These are phyloP conservation scores for Zygosaccharomyces pseudobailii DNA, from an alignment of 1,139 yeast species.

Conservation along the genomic window DNA sequence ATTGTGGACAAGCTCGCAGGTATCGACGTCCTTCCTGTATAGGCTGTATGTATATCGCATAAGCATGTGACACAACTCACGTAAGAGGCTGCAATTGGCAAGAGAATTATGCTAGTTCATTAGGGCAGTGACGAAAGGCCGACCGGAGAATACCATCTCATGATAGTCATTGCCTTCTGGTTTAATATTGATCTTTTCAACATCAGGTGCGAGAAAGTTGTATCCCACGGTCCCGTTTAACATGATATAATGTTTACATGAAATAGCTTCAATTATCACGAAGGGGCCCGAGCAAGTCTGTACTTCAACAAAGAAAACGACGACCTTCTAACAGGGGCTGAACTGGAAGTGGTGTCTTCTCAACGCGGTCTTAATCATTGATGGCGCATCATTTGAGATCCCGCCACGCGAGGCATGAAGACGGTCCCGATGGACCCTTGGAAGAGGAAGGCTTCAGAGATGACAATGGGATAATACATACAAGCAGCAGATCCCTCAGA, in stretches of 20 bases:
- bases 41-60: constrained; percentile 5
- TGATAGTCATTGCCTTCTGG: background rate
- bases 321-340: background rate
- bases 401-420: constrained; percentile 6
- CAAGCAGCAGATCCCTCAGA: constrained; percentile 29
- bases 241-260: background rate
- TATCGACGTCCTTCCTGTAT: constrained; percentile 60
- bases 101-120: background rate
- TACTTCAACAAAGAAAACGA: background rate
- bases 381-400: constrained; percentile 29
- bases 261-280: background rate
- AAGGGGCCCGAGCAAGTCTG: background rate
- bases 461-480: constrained; percentile 30
- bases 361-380: background rate
- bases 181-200: too few relatives aligned
- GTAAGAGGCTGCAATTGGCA: background rate
- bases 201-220: background rate
- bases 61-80: background rate
- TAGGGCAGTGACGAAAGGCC: background rate
- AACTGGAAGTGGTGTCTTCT: background rate
- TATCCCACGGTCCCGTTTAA: background rate
- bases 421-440: constrained; percentile 6
- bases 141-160: background rate
- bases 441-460: constrained; percentile 22
- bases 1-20: constrained; percentile 61